Conservation (phyloP, 106 monocot genomes). For the Chionographis japonica region DNA sequence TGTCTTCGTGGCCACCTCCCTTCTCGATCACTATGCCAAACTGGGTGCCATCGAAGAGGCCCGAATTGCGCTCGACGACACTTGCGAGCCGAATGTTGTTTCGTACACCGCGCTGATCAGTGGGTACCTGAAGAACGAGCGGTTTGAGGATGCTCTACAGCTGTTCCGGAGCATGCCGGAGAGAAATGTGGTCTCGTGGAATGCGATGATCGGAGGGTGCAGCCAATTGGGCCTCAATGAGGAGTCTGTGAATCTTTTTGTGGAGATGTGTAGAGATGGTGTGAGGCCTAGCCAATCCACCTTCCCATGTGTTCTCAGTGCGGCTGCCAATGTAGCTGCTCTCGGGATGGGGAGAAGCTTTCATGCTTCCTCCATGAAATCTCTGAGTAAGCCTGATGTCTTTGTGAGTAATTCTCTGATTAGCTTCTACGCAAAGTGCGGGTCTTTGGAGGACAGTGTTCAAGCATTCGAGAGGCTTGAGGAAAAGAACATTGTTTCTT, state of each 20-base stretch:
- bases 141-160: constrained; percentile 23
- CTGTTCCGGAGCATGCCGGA: constrained; percentile 64
- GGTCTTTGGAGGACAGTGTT: constrained; percentile 53
- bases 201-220: constrained; percentile 64
- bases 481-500: constrained; percentile 41
- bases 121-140: constrained; percentile 47
- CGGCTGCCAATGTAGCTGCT: constrained; percentile 51
- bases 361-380: constrained; percentile 53
- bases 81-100: constrained; percentile 54
- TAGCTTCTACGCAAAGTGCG: constrained; percentile 71
- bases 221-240: constrained; percentile 62
- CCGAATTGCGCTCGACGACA: constrained; percentile 39
- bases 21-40: constrained; percentile 62
- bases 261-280: constrained; percentile 57
- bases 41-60: constrained; percentile 48
- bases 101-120: constrained; percentile 55
- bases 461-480: constrained; percentile 34
- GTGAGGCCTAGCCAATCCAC: constrained; percentile 34
- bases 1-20: constrained; percentile 65
- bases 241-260: constrained; percentile 47
- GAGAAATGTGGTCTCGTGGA: constrained; percentile 79
- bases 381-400: constrained; percentile 30
- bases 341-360: constrained; percentile 65
- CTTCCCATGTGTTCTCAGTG: constrained; percentile 52
- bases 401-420: constrained; percentile 60